Conservation (phyloP, 2,329 filamentous ascomycete genomes). For the Ceratocystis papillata region DNA sequence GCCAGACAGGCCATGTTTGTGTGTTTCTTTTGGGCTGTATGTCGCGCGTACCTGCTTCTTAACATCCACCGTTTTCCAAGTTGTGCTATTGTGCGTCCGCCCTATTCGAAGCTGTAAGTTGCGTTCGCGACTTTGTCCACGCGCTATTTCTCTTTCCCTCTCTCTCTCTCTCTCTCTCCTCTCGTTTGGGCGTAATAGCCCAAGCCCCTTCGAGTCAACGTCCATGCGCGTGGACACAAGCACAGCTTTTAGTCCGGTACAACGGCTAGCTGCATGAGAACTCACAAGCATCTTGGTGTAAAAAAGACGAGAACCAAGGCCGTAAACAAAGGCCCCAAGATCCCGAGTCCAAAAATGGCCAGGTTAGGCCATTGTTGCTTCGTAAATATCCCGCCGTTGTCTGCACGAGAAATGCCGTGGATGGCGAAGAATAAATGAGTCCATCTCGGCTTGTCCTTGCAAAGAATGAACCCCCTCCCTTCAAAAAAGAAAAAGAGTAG, state of each 20-base stretch:
- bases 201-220: background rate
- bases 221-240: background rate
- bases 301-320: background rate
- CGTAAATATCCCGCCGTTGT: background rate
- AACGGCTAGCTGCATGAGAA: slow-evolving; percentile 2
- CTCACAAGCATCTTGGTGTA: background rate
- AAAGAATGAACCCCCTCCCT: too few relatives aligned
- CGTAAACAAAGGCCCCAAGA: too few relatives aligned
- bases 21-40: background rate
- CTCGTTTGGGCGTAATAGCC: background rate
- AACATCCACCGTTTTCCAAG: background rate
- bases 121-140: too few relatives aligned
- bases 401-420: background rate
- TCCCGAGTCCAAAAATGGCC: background rate
- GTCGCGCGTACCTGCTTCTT: slow-evolving; percentile 15
- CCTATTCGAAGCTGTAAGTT: background rate
- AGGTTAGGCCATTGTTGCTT: background rate
- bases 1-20: too few relatives aligned
- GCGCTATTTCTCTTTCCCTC: background rate
- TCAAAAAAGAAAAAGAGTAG: too few relatives aligned
- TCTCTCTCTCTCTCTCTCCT: background rate
- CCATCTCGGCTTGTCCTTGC: slow-evolving; percentile 3
- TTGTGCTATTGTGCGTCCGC: background rate
- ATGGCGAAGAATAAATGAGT: background rate
- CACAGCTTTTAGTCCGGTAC: background rate